Evolutionary conservation across 768 basidiomycete species (phyloP), one percentile per base, ranked within the genome.

Genomic region (Lanmaoa rubissima): DNA sequence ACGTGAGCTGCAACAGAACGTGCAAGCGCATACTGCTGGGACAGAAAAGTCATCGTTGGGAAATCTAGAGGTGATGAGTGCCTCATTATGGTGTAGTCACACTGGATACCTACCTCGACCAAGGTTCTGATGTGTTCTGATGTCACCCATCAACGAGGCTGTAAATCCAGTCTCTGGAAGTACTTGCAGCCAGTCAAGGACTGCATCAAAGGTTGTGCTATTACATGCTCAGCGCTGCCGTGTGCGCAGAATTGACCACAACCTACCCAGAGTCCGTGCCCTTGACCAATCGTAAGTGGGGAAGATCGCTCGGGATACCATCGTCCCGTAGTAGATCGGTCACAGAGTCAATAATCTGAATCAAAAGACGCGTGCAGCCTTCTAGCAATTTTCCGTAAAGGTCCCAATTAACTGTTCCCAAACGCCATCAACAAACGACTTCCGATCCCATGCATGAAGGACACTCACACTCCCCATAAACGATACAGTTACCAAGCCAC

Each of bases 391-490:
- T 73, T 34, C 71, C 74, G 55, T 82, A 83, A 26, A 85, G 69
- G 36, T 65, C 67, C 86, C 86, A 88, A 57, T 84, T 74, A 61
- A 84, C 86, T 88, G 47, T 21, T 48, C 9, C 38, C 39, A 17
- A 35, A n/a, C 21, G 41, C 42, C 59, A 61, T 53, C 39, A 54
- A 35, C 19, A 51, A 42, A 5, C 10, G 21, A 48, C 19, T 6
- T 10, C 13, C 28, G 4, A 17, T n/a, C 10, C 9, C 9, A 28
- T 4, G 13, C 11, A 31, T 4, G 38, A 24, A 49, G 53, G 9
- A 21, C 16, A 69, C 83, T 66, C 63, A 86, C 86, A 81, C 43
- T 75, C 72, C n/a, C 78, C 78, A 48, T 73, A 72, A 14, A 68
- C 34, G 40, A 53, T 43, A 40, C 70, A 74, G 34, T 66, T 57